Conservation (phyloP, 305 asterid genomes). For the Fraxinus angustifolia region DNA sequence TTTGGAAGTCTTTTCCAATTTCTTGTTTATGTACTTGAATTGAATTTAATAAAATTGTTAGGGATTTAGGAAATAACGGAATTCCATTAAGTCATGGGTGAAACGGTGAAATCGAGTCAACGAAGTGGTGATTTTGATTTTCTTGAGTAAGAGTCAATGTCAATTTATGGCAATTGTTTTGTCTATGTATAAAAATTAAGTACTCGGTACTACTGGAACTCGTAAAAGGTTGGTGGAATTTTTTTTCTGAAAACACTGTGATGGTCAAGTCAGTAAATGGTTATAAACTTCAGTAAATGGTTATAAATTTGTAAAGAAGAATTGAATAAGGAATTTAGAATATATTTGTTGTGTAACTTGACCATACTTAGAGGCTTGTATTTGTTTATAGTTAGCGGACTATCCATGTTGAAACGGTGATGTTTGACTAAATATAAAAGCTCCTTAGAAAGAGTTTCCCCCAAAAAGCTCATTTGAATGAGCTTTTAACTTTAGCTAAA, state of each 20-base stretch:
- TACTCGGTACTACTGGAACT: background rate
- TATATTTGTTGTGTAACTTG: background rate
- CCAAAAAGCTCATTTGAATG: no score
- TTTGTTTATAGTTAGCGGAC: background rate
- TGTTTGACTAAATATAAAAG: background rate
- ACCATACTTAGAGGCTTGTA: background rate
- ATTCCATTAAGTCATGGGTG: background rate
- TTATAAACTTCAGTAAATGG: background rate
- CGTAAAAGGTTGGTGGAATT: background rate
- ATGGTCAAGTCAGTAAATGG: background rate
- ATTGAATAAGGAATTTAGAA: background rate
- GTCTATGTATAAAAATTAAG: background rate
- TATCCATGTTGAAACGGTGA: background rate
- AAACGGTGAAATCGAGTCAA: no score
- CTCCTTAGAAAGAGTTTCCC: background rate
- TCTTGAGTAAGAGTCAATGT: background rate
- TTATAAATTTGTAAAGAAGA: background rate
- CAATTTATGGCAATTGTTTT: background rate
- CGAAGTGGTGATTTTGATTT: background rate
- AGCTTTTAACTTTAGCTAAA: no score
- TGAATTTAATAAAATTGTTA: background rate
- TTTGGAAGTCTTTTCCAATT: background rate
- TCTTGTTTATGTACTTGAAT: background rate
- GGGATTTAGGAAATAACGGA: background rate
- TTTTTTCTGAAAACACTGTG: background rate